Percentiles rank a stretch among this genome's conserved stretches.
phyloP scores from a whole-genome alignment of 495 filamentous ascomycete genomes.

The Trichoderma reesei region DNA sequence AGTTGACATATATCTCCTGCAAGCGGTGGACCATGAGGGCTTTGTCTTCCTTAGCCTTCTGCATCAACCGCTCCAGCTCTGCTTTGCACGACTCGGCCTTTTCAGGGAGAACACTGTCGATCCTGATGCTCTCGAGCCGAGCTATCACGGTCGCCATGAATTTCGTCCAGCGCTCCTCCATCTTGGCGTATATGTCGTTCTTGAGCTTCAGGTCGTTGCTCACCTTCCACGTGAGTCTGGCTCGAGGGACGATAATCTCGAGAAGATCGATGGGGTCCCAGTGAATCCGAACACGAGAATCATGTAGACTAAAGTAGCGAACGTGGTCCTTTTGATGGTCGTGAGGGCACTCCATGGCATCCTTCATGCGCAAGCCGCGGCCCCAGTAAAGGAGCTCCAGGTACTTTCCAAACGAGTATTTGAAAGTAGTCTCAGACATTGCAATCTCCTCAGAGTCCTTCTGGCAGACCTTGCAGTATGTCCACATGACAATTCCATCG shows the following conservation, averaged over 20 bases:
- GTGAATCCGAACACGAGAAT: conserved; percentile 77
- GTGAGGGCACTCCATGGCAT: conserved; percentile 72
- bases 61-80: conserved; percentile 66
- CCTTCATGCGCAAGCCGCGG: conserved; percentile 65
- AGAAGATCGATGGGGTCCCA: conserved; percentile 86
- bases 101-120: conserved; percentile 81
- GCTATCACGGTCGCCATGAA: conserved; percentile 82
- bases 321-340: conserved; percentile 88
- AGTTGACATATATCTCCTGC: conserved; percentile 82
- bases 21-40: conserved; percentile 58
- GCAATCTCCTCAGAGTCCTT: conserved; percentile 81
- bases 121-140: conserved; percentile 77
- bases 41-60: conserved; percentile 75
- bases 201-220: conserved; percentile 84
- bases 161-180: conserved; percentile 66
- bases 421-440: conserved; percentile 96
- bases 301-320: conserved; percentile 81
- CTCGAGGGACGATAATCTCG: conserved; percentile 89
- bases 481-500: conserved; percentile 96
- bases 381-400: conserved; percentile 96
- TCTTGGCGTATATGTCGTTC: conserved; percentile 77
- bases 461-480: conserved; percentile 80
- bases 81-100: conserved; percentile 68
- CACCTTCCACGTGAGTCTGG: conserved; percentile 91
- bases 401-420: conserved; percentile 97